Conservation (phyloP, 2,329 filamentous ascomycete genomes). For the Fusarium nelsonii region DNA sequence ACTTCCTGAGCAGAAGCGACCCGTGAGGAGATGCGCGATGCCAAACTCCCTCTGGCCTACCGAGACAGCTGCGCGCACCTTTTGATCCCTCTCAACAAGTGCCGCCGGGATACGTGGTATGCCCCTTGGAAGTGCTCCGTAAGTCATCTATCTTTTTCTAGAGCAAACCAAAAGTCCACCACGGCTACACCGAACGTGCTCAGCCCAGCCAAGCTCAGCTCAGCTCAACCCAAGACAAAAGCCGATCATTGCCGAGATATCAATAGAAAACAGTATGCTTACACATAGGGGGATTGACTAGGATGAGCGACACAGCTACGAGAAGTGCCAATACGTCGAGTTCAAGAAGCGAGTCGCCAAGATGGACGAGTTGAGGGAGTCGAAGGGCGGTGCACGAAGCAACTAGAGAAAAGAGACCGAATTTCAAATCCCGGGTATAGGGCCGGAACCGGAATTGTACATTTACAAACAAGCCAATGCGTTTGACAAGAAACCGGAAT, state of each 20-base stretch:
- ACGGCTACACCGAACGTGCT: conserved; percentile 20
- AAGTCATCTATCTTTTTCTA: conserved; percentile 54
- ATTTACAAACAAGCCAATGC: conserved; percentile 48
- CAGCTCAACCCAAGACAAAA: conserved; percentile 10
- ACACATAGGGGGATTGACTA: conserved; percentile 56
- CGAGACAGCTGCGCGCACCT: conserved; percentile 96
- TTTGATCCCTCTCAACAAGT: conserved; percentile 94
- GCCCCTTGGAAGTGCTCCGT: conserved; percentile 98
- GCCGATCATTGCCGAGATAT: conserved; percentile 30
- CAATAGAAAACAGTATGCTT: conserved; percentile 33
- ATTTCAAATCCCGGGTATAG: conserved; percentile 24
- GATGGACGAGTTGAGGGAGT: conserved; percentile 95
- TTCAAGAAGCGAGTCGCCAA: conserved; percentile 99
- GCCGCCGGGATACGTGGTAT: conserved; percentile 92
- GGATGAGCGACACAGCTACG: conserved; percentile 97
- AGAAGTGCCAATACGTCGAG: conserved; percentile 99
- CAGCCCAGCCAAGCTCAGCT: conserved; percentile 8
- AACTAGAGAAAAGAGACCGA: conserved; percentile 69
- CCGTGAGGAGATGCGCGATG: conserved; percentile 93
- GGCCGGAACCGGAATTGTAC: conserved; percentile 48
- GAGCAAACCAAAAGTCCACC: conserved; percentile 9
- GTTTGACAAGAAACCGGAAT: conserved; percentile 47
- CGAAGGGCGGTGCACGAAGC: conserved; percentile 86
- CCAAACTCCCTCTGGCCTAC: conserved; percentile 88
- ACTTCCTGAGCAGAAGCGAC: conserved; percentile 71